Conservation (phyloP, 257 asterid species). For the Nicotiana benthamiana region DNA sequence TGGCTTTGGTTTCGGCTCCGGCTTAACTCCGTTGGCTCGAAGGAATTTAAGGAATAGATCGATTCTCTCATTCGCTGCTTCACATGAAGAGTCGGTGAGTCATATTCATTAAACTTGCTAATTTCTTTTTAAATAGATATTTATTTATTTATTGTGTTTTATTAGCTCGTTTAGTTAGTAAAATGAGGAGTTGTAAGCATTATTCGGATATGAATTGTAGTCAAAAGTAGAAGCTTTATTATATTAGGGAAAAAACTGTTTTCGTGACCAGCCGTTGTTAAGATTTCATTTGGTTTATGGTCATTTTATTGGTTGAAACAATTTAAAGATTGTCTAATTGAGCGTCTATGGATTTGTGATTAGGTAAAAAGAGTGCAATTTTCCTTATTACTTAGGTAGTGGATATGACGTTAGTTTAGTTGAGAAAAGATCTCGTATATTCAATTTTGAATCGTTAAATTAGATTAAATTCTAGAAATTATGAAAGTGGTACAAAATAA, state of each 20-base stretch:
- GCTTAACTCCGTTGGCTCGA: neutral
- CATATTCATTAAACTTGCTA: neutral
- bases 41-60: conserved; percentile 30
- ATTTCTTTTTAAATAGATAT: neutral
- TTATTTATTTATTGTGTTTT: neutral
- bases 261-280: neutral
- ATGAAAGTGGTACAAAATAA: neutral
- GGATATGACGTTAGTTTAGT: neutral
- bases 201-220: neutral
- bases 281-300: neutral
- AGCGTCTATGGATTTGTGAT: neutral
- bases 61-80: conserved; percentile 49
- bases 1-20: conserved; percentile 18
- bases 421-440: neutral
- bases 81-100: conserved; percentile 75
- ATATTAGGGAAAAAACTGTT: neutral
- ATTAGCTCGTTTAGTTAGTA: neutral
- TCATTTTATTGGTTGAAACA: neutral
- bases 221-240: neutral
- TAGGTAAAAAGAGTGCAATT: neutral
- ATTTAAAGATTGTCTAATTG: neutral
- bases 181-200: neutral
- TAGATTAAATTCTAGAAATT: no score
- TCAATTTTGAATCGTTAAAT: no score
- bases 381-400: neutral